These are phyloP conservation scores for Thielaviopsis euricoi DNA, from an alignment of 2,329 filamentous ascomycete genomes.

Conservation along the genomic window DNA sequence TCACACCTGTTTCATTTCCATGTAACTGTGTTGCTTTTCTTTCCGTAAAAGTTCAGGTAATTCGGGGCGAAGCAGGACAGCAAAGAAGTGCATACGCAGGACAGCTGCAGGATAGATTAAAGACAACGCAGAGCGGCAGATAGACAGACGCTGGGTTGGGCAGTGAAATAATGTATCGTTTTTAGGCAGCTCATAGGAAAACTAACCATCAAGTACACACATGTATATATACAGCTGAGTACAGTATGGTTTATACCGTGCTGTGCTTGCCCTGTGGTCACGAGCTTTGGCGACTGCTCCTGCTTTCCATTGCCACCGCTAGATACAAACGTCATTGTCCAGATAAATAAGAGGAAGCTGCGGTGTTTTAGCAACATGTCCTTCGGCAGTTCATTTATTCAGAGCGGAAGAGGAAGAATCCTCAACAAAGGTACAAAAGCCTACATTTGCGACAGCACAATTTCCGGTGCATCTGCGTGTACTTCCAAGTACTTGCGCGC, in stretches of 20 bases:
- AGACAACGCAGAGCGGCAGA: neutral
- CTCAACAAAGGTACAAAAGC: neutral
- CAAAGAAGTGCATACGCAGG: neutral
- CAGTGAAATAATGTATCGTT: neutral
- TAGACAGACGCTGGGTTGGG: neutral
- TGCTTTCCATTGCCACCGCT: neutral
- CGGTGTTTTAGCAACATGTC: neutral
- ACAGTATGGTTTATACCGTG: neutral
- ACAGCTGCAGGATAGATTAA: neutral
- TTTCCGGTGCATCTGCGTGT: neutral
- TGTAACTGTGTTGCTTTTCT: too few relatives aligned
- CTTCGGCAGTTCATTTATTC: neutral
- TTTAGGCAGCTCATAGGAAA: neutral
- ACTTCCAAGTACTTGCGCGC: neutral
- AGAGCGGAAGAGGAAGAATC: neutral
- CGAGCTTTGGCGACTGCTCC: too few relatives aligned
- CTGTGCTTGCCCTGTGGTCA: too few relatives aligned
- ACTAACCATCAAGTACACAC: neutral
- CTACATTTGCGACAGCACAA: neutral
- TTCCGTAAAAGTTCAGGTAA: too few relatives aligned
- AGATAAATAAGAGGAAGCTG: neutral
- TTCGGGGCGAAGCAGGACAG: neutral
- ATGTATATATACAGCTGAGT: neutral
- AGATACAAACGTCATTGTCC: neutral
- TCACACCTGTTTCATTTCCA: too few relatives aligned